A percentile compares a stretch with the other conserved stretches of the same genome.
Conservation (phyloP, 1,284 basidiomycete species). For the Paramarasmius palmivorus region DNA sequence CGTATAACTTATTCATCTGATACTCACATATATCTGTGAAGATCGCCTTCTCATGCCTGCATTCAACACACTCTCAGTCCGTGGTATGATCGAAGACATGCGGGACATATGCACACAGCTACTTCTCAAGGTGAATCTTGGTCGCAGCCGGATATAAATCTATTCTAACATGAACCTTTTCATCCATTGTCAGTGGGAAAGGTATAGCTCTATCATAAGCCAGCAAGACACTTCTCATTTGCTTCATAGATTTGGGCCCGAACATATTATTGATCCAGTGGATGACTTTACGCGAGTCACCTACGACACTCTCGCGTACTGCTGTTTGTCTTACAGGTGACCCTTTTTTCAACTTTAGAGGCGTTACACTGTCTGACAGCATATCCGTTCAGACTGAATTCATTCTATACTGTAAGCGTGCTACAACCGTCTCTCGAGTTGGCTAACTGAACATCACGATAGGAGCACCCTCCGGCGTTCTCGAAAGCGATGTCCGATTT, state of each 20-base stretch:
- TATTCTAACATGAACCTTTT: not conserved
- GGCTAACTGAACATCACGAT: too few species aligned
- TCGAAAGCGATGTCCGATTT: slow-evolving; percentile 44
- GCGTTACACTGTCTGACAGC: not conserved
- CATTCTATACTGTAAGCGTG: slow-evolving; percentile 33
- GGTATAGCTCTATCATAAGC: slow-evolving; percentile 25
- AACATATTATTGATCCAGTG: slow-evolving; percentile 39
- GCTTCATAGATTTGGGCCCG: slow-evolving; percentile 40
- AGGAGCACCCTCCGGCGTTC: slow-evolving; percentile 41
- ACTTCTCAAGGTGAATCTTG: slow-evolving; percentile 30
- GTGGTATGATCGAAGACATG: slow-evolving; percentile 52
- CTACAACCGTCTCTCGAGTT: too few species aligned
- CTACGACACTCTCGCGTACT: slow-evolving; percentile 45
- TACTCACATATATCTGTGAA: slow-evolving; percentile 9
- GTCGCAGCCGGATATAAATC: not conserved
- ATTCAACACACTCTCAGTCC: slow-evolving; percentile 46
- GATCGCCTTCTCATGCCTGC: slow-evolving; percentile 55
- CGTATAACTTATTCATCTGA: not conserved
- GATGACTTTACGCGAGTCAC: slow-evolving; percentile 50
- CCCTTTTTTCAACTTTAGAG: slow-evolving; percentile 6
- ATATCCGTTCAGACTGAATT: slow-evolving; percentile 32
- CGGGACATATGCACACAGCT: slow-evolving; percentile 49
- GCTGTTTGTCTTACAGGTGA: slow-evolving; percentile 45
- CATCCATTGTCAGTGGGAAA: slow-evolving; percentile 33
- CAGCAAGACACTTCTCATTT: not conserved